A percentile compares a stretch with the other conserved stretches of the same genome.
phyloP scores from a whole-genome alignment of 192 early-diverging fungal species.

The Umbelopsis vinacea region DNA sequence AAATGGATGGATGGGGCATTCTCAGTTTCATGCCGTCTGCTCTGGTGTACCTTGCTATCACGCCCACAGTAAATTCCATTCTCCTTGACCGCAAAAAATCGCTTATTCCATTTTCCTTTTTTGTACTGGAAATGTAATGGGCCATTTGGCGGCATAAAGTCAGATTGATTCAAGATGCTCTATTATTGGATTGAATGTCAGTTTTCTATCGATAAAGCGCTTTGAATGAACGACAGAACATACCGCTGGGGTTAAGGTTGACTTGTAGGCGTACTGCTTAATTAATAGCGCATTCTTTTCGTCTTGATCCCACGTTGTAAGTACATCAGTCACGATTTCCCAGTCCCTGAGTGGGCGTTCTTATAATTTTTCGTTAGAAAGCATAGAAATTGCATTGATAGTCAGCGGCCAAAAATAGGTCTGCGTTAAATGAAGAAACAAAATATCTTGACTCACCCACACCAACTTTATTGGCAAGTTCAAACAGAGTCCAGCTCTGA shows the following conservation, averaged over 20 bases:
- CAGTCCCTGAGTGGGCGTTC: slow-evolving; percentile 92
- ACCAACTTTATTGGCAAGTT: slow-evolving; percentile 83
- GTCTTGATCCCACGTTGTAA: slow-evolving; percentile 82
- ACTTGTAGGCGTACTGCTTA: slow-evolving; percentile 72
- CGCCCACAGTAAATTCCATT: slow-evolving; percentile 69
- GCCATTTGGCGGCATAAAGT: slow-evolving; percentile 49
- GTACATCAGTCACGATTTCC: slow-evolving; percentile 83
- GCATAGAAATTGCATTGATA: slow-evolving; percentile 18
- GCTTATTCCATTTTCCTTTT: slow-evolving; percentile 85
- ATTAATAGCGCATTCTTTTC: slow-evolving; percentile 77
- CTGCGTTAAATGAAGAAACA: neutral
- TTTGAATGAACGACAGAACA: neutral
- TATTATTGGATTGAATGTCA: neutral
- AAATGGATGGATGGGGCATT: neutral
- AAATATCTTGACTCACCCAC: slow-evolving; percentile 51
- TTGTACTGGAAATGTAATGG: slow-evolving; percentile 79
- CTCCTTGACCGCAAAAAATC: slow-evolving; percentile 72
- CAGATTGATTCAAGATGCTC: slow-evolving; percentile 28
- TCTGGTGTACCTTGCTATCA: slow-evolving; percentile 66
- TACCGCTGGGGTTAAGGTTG: slow-evolving; percentile 65
- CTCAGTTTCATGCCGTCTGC: slow-evolving; percentile 24
- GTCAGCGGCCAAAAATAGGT: slow-evolving; percentile 20
- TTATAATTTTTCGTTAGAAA: slow-evolving; percentile 23
- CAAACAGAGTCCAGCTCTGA: slow-evolving; percentile 88
- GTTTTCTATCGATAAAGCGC: slow-evolving; percentile 33